Percentiles rank a stretch among this genome's conserved stretches.
phyloP scores from a whole-genome alignment of 2,329 filamentous ascomycete species.

The Acephala macrosclerotiorum region DNA sequence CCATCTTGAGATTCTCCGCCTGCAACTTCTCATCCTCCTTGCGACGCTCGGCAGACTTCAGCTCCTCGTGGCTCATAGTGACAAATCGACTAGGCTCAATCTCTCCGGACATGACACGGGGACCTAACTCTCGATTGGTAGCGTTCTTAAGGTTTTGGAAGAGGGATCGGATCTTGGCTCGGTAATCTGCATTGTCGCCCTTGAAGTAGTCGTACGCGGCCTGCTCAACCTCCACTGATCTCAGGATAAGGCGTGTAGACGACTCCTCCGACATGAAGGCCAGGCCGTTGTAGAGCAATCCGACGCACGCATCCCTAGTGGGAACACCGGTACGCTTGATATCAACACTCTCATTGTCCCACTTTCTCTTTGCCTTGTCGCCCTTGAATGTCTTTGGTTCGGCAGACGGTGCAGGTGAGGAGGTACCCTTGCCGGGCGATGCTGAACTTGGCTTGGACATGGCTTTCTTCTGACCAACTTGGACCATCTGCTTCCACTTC shows the following conservation, averaged over 20 bases:
- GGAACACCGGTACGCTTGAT: conserved; percentile 76
- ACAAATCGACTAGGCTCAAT: conserved; percentile 80
- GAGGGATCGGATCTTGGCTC: conserved; percentile 87
- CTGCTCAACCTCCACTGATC: conserved; percentile 82
- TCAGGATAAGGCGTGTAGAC: conserved; percentile 73
- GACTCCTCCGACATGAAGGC: conserved; percentile 74
- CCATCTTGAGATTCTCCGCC: conserved; percentile 95
- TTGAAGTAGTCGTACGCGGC: conserved; percentile 76
- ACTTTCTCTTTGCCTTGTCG: conserved; percentile 80
- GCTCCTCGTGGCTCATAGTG: conserved; percentile 85
- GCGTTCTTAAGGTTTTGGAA: conserved; percentile 96
- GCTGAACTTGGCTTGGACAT: conserved; percentile 29
- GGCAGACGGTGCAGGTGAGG: conserved; percentile 46
- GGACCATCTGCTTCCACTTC: conserved; percentile 86
- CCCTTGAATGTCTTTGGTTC: conserved; percentile 61
- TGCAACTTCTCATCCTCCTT: conserved; percentile 78
- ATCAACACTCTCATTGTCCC: conserved; percentile 82
- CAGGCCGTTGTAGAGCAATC: conserved; percentile 92
- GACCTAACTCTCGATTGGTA: conserved; percentile 80
- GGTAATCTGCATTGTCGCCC: conserved; percentile 78
- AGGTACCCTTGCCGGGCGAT: conserved; percentile 35
- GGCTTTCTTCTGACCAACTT: conserved; percentile 62
- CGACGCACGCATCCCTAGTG: conserved; percentile 84
- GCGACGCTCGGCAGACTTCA: conserved; percentile 85
- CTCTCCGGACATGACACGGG: conserved; percentile 76